These are phyloP conservation scores for Magnusiomyces sp. DNA, from an alignment of 1,139 yeast genomes.

Conservation along the genomic window DNA sequence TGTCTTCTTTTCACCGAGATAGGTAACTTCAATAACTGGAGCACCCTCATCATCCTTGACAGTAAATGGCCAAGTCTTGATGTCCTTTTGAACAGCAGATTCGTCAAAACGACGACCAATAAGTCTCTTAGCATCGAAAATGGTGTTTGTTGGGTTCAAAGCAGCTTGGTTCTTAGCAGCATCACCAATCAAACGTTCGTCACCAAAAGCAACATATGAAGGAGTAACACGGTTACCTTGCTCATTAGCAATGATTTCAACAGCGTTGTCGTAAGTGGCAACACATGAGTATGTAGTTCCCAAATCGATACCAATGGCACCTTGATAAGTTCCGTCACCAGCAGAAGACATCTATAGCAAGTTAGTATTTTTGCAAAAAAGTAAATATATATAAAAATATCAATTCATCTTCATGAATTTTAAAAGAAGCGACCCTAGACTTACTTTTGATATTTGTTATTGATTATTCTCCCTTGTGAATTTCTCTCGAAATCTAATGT, in stretches of 20 bases:
- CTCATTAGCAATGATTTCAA: slow-evolving; percentile 92
- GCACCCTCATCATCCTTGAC: slow-evolving; percentile 77
- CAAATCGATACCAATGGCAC: slow-evolving; percentile 85
- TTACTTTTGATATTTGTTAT: neutral
- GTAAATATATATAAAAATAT: slow-evolving; percentile 1
- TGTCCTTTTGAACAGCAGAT: slow-evolving; percentile 87
- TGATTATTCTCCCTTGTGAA: neutral
- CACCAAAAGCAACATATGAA: slow-evolving; percentile 95
- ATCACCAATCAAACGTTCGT: slow-evolving; percentile 96
- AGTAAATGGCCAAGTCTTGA: slow-evolving; percentile 96
- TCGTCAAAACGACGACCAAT: slow-evolving; percentile 93
- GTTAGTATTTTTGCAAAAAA: neutral
- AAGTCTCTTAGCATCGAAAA: slow-evolving; percentile 96
- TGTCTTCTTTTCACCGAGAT: slow-evolving; percentile 85
- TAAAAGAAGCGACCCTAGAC: neutral
- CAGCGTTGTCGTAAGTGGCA: slow-evolving; percentile 63
- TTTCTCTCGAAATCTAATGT: neutral
- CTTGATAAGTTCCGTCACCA: slow-evolving; percentile 95
- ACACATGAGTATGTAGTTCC: slow-evolving; percentile 3
- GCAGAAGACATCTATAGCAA: slow-evolving; percentile 14
- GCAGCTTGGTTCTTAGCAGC: slow-evolving; percentile 99
- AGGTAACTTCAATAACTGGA: slow-evolving; percentile 88
- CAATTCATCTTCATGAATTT: neutral
- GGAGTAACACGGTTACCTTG: slow-evolving; percentile 99
- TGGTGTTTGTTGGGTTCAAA: slow-evolving; percentile 92